Conservation (phyloP, 1,284 basidiomycete genomes). For the Ceratobasidium sp. region DNA sequence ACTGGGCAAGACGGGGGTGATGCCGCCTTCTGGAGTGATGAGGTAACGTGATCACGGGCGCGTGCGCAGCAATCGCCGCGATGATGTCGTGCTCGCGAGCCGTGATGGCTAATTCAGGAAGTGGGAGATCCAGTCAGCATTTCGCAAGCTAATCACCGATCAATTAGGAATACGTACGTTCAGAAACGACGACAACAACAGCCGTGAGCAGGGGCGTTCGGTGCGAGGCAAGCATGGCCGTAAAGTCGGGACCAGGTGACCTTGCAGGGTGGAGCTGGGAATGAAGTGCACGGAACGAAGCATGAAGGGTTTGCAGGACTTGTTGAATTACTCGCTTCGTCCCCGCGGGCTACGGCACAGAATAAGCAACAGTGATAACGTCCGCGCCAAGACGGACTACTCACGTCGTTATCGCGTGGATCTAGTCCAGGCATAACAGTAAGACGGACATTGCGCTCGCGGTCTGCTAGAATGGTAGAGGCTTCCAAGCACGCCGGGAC, state of each 20-base stretch:
- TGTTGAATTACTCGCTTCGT: conserved; percentile 24
- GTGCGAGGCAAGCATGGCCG: conserved; percentile 40
- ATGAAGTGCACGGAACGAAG: conserved; percentile 41
- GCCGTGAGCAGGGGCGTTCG: conserved; percentile 43
- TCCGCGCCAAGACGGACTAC: conserved; percentile 5
- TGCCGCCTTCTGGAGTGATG: conserved; percentile 36
- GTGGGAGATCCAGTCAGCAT: conserved; percentile 2
- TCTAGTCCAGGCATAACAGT: conserved; percentile 34
- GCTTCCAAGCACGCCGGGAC: conserved; percentile 32
- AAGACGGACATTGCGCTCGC: conserved; percentile 34
- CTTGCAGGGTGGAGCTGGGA: conserved; percentile 36
- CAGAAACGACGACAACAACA: conserved; percentile 39
- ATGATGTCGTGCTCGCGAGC: conserved; percentile 40
- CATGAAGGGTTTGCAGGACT: conserved; percentile 27
- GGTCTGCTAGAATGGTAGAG: conserved; percentile 40
- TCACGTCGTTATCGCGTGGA: conserved; percentile 36
- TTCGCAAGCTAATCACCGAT: conserved; percentile 4
- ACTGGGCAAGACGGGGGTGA: conserved; percentile 29
- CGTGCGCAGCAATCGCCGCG: conserved; percentile 40
- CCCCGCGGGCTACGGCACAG: background rate
- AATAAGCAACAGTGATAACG: background rate
- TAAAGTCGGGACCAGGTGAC: conserved; percentile 35
- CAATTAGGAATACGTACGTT: conserved; percentile 31
- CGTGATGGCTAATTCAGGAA: conserved; percentile 41
- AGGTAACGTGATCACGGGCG: conserved; percentile 43